Evolutionary conservation across 2,329 filamentous ascomycete species (phyloP), one percentile per base, ranked within the genome.

Genomic region (Epicoccum sorghinum): DNA sequence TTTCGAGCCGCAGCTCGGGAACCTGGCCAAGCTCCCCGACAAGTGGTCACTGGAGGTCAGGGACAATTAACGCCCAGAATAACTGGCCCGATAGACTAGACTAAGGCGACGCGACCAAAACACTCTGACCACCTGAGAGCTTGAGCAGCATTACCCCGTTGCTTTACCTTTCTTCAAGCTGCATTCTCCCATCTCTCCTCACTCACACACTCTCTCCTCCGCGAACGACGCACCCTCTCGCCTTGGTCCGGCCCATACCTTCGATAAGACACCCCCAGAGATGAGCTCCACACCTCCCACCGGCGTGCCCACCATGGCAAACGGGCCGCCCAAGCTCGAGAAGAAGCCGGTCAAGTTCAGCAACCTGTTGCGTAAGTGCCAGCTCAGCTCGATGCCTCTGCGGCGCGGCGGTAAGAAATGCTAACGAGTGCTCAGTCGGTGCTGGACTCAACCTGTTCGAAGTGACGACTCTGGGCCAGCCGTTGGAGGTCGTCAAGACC

Each of bases 291-390:
- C 71, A 53, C 65, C 72, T 55, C 63, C 72, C 56, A 78, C 83
- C 67, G 77, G 78, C 65, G 69, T 77, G 76, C 75, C 79, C 74
- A 60, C 58, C 50, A 73, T 79, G 77, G 53, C 58, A 33, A 51
- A 50, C 37, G 61, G 56, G 32, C 79, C 80, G 75, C 77, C 80
- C 76, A 80, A 77, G 78, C 82, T 96, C 76, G 93, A 97, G 89
- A 98, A 98, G 90, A 98, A 98, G 87, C 95, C 95, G 66, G 86
- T 99, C 86, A 98, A 97, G 87, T 98, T 98, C 85, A 96, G 92
- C 83, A 99, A 99, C 82, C 79, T 99, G 85, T 83, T 99, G 73
- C 86, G 82, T 85, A 73, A 74, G 82, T 81, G 25, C 1, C 24
- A 9, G 4, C 4, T 30, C 12, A 25, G 4, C 30, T 46, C 25